Conservation (phyloP, 306 rosid species). For the Trichosanthes cucumerina region DNA sequence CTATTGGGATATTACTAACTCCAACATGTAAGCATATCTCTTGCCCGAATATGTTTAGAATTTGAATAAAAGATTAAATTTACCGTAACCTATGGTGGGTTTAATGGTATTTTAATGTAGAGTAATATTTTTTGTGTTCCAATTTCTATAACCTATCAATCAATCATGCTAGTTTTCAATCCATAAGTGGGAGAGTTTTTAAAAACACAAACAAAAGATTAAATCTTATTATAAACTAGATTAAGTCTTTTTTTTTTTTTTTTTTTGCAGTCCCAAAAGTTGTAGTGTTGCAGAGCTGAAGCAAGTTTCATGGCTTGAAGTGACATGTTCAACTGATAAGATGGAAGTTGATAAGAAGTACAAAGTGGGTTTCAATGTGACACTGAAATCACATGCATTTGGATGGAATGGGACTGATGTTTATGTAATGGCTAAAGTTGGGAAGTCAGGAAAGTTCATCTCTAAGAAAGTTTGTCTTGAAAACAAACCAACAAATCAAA, state of each 20-base stretch:
- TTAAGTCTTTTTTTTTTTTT: no score
- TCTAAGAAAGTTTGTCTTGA: background rate
- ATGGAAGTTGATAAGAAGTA: fast-evolving
- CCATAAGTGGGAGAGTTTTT: no score
- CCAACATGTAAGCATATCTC: background rate
- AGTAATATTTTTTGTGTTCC: no score
- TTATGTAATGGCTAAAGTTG: background rate
- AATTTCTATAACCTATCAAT: no score
- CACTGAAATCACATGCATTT: conserved; percentile 28
- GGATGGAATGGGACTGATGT: conserved; percentile 41
- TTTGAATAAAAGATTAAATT: no score
- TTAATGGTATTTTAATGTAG: no score
- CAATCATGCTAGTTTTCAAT: no score
- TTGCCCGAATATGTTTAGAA: background rate
- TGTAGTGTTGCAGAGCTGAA: conserved; percentile 20
- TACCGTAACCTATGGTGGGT: no score
- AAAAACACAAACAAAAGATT: no score
- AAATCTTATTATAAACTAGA: no score
- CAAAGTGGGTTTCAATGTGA: conserved; percentile 12
- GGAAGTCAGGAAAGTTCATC: conserved; percentile 30
- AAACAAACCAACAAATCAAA: background rate
- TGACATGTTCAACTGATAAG: background rate
- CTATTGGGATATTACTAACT: background rate
- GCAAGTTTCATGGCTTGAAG: conserved; percentile 83
- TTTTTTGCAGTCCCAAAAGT: background rate